Percentiles rank a stretch among this genome's conserved stretches.
These are phyloP conservation scores for Chlorella variabilis DNA, from an alignment of 163 green algal species.

Conservation along the genomic window DNA sequence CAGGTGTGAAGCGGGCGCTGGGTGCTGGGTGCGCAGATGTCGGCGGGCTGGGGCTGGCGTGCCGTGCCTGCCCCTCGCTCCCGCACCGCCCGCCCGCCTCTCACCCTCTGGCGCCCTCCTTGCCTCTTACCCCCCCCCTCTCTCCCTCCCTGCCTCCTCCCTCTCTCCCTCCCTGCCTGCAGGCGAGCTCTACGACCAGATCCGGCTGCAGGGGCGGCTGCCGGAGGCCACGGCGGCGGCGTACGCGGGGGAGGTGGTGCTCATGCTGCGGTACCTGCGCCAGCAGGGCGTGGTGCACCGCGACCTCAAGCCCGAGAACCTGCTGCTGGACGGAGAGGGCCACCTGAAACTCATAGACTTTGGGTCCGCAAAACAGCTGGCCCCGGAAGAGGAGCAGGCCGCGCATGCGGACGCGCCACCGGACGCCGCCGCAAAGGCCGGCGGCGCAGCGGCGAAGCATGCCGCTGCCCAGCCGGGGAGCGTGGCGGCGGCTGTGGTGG, in stretches of 20 bases:
- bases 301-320: constrained; percentile 99
- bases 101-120: neutral
- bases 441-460: neutral
- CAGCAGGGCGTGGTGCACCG: constrained; percentile 75
- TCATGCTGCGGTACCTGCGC: constrained; percentile 84
- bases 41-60: too few relatives aligned
- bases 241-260: constrained; percentile 90
- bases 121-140: neutral
- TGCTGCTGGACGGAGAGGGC: constrained; percentile 87
- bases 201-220: constrained; percentile 59
- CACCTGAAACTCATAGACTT: constrained; percentile 97
- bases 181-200: constrained; percentile 94
- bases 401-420: neutral
- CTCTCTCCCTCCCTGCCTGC: constrained; percentile 29
- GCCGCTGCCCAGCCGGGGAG: neutral
- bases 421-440: neutral
- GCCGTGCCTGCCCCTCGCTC: too few relatives aligned
- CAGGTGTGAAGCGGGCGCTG: too few relatives aligned
- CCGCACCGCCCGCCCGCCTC: too few relatives aligned
- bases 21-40: too few relatives aligned
- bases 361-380: constrained; percentile 80
- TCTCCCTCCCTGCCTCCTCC: neutral
- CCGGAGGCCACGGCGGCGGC: constrained; percentile 43
- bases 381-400: neutral
- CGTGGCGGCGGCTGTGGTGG: neutral